Conservation (phyloP, 164 flowering plant species). For the Annona squamosa region DNA sequence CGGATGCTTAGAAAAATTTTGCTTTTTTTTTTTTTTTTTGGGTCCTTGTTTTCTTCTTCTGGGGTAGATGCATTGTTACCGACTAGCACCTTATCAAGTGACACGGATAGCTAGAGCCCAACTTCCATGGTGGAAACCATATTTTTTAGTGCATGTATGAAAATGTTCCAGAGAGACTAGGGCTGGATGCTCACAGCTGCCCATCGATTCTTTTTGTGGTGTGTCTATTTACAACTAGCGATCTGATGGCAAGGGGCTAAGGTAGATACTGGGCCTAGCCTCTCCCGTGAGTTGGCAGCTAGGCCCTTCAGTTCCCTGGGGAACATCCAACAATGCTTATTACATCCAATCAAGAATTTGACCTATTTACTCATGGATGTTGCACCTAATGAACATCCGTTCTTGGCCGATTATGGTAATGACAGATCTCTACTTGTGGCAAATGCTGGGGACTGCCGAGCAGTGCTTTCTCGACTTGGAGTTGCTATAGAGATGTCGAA, state of each 20-base stretch:
- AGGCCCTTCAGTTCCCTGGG: background rate
- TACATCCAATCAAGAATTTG: background rate
- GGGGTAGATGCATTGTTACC: background rate
- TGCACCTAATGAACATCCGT: background rate
- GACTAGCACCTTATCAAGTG: background rate
- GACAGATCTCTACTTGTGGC: slow-evolving; percentile 89
- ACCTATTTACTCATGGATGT: background rate
- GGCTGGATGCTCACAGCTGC: background rate
- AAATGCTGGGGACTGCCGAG: slow-evolving; percentile 95
- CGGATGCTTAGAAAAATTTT: background rate
- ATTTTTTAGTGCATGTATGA: background rate
- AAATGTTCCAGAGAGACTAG: background rate
- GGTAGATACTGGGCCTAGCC: background rate
- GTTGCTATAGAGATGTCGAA: slow-evolving; percentile 71
- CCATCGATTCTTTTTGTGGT: background rate
- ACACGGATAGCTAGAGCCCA: background rate
- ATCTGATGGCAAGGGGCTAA: background rate
- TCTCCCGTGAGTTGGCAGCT: background rate
- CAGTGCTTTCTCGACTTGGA: slow-evolving; percentile 75
- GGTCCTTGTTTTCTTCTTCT: background rate
- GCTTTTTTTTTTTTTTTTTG: background rate
- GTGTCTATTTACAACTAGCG: background rate
- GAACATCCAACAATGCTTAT: background rate
- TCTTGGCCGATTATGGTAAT: background rate
- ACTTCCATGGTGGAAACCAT: background rate